Evolutionary conservation across 2,329 filamentous ascomycete genomes (phyloP).

Genomic region (Penicillium sp.): DNA sequence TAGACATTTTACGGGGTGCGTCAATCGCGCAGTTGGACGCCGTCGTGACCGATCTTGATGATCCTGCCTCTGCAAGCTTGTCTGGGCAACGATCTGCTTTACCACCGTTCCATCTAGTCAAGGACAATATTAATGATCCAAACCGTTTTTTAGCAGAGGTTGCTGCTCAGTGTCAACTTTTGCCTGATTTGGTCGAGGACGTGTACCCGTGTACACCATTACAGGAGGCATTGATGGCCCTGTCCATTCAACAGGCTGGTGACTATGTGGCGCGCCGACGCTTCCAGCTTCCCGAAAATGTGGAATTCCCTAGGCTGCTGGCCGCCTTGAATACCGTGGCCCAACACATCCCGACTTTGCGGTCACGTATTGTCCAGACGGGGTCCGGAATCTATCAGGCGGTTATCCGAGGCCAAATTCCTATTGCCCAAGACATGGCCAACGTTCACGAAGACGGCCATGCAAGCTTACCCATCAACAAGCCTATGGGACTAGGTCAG

Average conservation of each 20-base stretch:
- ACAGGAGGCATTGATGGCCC: neutral
- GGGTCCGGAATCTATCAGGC: no score
- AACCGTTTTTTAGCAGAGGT: no score
- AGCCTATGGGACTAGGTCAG: neutral
- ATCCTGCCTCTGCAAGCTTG: conserved; percentile 22
- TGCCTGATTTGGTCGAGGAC: neutral
- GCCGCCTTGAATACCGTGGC: neutral
- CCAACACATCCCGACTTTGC: neutral
- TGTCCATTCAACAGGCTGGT: neutral
- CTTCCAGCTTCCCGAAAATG: neutral
- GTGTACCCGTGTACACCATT: neutral
- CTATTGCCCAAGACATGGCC: no score
- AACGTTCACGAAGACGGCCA: no score
- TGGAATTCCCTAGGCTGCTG: neutral
- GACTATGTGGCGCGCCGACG: neutral
- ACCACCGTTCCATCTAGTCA: conserved; percentile 25
- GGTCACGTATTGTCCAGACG: neutral
- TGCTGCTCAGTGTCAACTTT: neutral
- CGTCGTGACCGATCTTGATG: conserved; percentile 50
- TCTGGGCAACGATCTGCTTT: conserved; percentile 38
- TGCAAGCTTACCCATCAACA: neutral
- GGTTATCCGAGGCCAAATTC: neutral
- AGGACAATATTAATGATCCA: conserved; percentile 34
- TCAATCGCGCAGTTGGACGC: no score
- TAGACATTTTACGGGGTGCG: no score